Conservation (phyloP, 1,139 yeast species). For the Candida freyschussii region DNA sequence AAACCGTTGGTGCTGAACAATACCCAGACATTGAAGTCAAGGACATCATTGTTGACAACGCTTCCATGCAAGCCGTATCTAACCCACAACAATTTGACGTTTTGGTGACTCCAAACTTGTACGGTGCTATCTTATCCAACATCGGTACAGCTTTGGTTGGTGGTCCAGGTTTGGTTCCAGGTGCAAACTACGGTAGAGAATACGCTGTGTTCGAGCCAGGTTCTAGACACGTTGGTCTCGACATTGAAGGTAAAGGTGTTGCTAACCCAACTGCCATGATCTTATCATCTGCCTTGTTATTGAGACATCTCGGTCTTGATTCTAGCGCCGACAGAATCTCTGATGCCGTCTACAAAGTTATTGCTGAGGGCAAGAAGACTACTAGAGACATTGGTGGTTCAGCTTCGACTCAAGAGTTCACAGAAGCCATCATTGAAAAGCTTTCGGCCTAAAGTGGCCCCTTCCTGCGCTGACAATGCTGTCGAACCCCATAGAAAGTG, state of each 20-base stretch:
- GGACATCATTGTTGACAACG: conserved; percentile 97
- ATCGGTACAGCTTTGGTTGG: conserved; percentile 98
- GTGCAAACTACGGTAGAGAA: conserved; percentile 97
- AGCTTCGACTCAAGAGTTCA: conserved; percentile 88
- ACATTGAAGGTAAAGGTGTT: conserved; percentile 87
- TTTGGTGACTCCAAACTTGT: conserved; percentile 94
- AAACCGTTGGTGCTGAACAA: conserved; percentile 78
- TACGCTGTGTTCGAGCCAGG: conserved; percentile 99
- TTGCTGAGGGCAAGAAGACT: conserved; percentile 84
- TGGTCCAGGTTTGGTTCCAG: conserved; percentile 98
- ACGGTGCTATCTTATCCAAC: conserved; percentile 95
- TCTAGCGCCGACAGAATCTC: conserved; percentile 81
- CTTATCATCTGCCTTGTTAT: conserved; percentile 82
- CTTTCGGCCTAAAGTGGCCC: too few relatives aligned
- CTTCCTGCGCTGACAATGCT: too few relatives aligned
- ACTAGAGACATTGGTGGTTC: conserved; percentile 83
- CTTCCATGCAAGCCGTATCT: conserved; percentile 99
- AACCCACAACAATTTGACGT: conserved; percentile 98
- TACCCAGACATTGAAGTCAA: conserved; percentile 81
- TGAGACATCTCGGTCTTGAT: conserved; percentile 91
- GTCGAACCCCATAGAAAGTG: too few relatives aligned
- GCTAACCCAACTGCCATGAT: conserved; percentile 99
- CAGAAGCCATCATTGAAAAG: conserved; percentile 62
- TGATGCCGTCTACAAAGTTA: conserved; percentile 81
- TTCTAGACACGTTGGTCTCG: conserved; percentile 98